Evolutionary conservation across 1,139 yeast genomes (phyloP), one percentile per base, ranked within the genome.

Genomic region (Taphrina pruni): DNA sequence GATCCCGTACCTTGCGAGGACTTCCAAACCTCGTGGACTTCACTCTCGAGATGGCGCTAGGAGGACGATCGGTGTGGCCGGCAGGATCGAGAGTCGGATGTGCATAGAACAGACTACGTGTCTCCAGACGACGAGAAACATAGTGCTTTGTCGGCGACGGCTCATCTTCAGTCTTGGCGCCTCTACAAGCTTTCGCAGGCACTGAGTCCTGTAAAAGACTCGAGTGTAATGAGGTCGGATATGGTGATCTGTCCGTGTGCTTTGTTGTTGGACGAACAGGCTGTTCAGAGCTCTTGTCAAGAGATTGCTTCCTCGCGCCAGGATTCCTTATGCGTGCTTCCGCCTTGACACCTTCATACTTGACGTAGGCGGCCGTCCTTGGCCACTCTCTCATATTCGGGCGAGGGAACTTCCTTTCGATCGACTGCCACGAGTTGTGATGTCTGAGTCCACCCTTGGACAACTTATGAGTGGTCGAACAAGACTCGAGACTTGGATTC

Each of bases 1-100:
- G 6, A 8, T 50, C 36, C 4, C 38, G 54, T n/a, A 50, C 54
- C 54, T 50, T 50, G 54, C 54, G 54, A 50, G 54, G 54, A 50
- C 54, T 50, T 32, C 54, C 54, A n/a, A 26, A 45, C n/a, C 48
- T 45, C 48, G 20, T 45, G 6, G 48, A 45, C 6, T 45, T 45
- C 20, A 45, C n/a, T 7, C 48, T 45, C 20, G 48, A 20, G n/a
- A 45, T 45, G 17, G 48, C 8, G 20, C 20, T 45, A n/a, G 12
- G 2, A 17, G 48, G 8, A 12, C n/a, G 20, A 45, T n/a, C 20
- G 20, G 48, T 17, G 20, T 17, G 12, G 48, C 12, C 48, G 12
- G 48, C n/a, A 45, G 48, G 48, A 12, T n/a, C 8, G 8, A 45
- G 20, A 14, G 48, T 45, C 8, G 48, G 20, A 12, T 12, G 8